Percentiles rank a stretch among this genome's conserved stretches.
Evolutionary conservation across 345 rosid genomes (phyloP).

Genomic region (Barbarea vulgaris): DNA sequence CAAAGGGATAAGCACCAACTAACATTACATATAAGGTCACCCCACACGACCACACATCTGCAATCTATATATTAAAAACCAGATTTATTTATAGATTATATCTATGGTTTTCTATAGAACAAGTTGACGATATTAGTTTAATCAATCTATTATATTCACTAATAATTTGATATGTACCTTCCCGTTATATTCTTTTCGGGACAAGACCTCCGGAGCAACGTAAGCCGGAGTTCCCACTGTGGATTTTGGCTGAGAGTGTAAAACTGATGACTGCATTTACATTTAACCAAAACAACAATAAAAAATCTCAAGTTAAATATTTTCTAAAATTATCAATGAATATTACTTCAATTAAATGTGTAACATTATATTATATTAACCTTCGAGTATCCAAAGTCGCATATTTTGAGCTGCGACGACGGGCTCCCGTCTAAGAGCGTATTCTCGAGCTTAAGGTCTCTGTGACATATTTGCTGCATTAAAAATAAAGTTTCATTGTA

Average conservation of each 20-base stretch:
- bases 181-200: slow-evolving; percentile 79
- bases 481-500: not conserved
- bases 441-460: slow-evolving; percentile 94
- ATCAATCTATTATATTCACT: not conserved
- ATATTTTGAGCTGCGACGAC: slow-evolving; percentile 80
- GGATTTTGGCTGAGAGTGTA: slow-evolving; percentile 95
- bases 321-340: not conserved
- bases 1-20: slow-evolving; percentile 87
- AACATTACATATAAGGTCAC: slow-evolving; percentile 85
- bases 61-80: slow-evolving; percentile 46
- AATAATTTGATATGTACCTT: slow-evolving; percentile 49
- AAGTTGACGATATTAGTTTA: slow-evolving; percentile 29
- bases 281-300: not conserved
- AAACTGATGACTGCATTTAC: slow-evolving; percentile 62
- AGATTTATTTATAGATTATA: not conserved
- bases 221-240: slow-evolving; percentile 97
- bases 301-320: not conserved
- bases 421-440: slow-evolving; percentile 81
- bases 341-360: not conserved
- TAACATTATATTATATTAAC: slow-evolving; percentile 36
- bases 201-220: slow-evolving; percentile 84
- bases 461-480: slow-evolving; percentile 79
- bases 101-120: slow-evolving; percentile 13
- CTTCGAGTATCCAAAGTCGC: slow-evolving; percentile 92
- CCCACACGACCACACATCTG: slow-evolving; percentile 94